phyloP scores from a whole-genome alignment of 768 basidiomycete genomes.

The Russula brevipes region DNA sequence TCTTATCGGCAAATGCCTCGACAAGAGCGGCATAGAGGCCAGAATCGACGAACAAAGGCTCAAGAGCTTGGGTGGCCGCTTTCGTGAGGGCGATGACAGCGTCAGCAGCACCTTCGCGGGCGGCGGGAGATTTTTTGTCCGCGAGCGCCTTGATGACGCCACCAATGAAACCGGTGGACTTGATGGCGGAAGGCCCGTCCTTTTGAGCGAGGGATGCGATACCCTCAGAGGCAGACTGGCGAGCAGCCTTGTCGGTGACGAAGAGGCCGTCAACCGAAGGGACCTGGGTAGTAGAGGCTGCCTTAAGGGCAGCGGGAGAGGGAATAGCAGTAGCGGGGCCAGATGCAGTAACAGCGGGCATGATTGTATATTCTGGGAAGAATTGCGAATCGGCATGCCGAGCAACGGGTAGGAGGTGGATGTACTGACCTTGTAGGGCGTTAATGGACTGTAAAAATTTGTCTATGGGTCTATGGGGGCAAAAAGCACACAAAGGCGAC shows the following conservation, averaged over 20 bases:
- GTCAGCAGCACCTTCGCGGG: slow-evolving; percentile 82
- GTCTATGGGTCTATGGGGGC: slow-evolving; percentile 33
- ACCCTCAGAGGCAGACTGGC: slow-evolving; percentile 62
- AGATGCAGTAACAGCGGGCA: slow-evolving; percentile 73
- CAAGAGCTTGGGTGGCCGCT: slow-evolving; percentile 67
- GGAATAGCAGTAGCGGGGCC: slow-evolving; percentile 53
- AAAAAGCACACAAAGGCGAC: slow-evolving; percentile 44
- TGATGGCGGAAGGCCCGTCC: slow-evolving; percentile 74
- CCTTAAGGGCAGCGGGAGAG: slow-evolving; percentile 69
- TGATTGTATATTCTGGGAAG: slow-evolving; percentile 49
- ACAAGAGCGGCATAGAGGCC: slow-evolving; percentile 83
- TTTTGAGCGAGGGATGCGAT: slow-evolving; percentile 76
- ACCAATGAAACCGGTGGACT: slow-evolving; percentile 61
- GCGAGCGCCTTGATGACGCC: slow-evolving; percentile 77
- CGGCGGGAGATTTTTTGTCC: slow-evolving; percentile 93
- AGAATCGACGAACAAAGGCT: slow-evolving; percentile 82
- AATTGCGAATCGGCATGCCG: slow-evolving; percentile 18
- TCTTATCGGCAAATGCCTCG: slow-evolving; percentile 93
- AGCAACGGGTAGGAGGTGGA: not conserved
- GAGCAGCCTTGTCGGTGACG: slow-evolving; percentile 76
- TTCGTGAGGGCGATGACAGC: slow-evolving; percentile 60
- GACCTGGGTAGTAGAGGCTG: slow-evolving; percentile 35
- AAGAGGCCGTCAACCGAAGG: slow-evolving; percentile 67
- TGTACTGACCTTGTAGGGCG: slow-evolving; percentile 38
- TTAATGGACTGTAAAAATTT: slow-evolving; percentile 30